These are phyloP conservation scores for Debaryomyces nepalensis DNA, from an alignment of 1,139 yeast species.

Conservation along the genomic window DNA sequence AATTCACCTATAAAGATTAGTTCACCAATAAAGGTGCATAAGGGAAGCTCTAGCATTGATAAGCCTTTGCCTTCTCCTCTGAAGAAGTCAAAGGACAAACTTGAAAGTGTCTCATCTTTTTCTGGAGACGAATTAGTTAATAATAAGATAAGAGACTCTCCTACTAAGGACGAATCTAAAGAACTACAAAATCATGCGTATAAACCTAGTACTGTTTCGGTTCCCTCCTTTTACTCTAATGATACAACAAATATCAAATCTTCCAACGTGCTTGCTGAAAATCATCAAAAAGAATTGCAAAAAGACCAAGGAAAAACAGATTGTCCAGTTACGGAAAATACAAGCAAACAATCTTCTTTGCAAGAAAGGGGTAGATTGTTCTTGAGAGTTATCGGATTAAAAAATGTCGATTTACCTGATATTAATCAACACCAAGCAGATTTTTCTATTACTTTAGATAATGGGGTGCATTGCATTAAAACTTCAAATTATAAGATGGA, in stretches of 20 bases:
- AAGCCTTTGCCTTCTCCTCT: slow-evolving; percentile 14
- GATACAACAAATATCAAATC: slow-evolving; percentile 23
- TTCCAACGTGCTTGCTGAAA: slow-evolving; percentile 20
- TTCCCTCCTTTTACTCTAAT: slow-evolving; percentile 31
- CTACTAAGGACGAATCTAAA: slow-evolving; percentile 12
- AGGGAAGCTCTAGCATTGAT: slow-evolving; percentile 33
- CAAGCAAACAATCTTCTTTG: slow-evolving; percentile 11
- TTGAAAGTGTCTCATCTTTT: slow-evolving; percentile 16
- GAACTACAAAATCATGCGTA: slow-evolving; percentile 13
- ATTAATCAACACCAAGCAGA: slow-evolving; percentile 59
- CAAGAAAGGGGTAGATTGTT: slow-evolving; percentile 78
- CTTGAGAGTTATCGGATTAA: slow-evolving; percentile 64
- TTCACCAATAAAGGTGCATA: slow-evolving; percentile 43
- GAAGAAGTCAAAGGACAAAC: slow-evolving; percentile 10
- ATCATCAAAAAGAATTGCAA: slow-evolving; percentile 12
- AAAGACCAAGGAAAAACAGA: slow-evolving; percentile 2
- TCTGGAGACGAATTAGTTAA: slow-evolving; percentile 28
- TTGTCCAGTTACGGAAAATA: neutral
- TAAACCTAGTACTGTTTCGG: slow-evolving; percentile 34
- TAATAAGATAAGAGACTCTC: slow-evolving; percentile 29
- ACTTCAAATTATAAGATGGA: slow-evolving; percentile 65
- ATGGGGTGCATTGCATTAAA: slow-evolving; percentile 84
- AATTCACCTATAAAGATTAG: slow-evolving; percentile 45
- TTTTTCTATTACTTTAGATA: slow-evolving; percentile 77
- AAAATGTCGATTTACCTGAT: slow-evolving; percentile 62